Evolutionary conservation across 768 basidiomycete species (phyloP).

Genomic region (Rhodotorula sphaerocarpa): DNA sequence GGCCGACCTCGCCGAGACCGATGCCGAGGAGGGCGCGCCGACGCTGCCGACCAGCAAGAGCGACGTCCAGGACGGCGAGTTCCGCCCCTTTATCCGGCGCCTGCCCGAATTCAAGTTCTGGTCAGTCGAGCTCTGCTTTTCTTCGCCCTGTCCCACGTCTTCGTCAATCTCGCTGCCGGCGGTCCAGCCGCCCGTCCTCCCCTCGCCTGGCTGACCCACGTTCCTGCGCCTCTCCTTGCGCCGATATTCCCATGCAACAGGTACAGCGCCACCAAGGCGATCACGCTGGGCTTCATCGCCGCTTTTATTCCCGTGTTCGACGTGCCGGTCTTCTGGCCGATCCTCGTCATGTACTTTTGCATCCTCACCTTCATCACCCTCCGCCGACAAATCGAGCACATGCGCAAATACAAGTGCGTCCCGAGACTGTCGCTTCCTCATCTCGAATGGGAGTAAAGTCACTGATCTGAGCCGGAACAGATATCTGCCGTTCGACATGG

Average conservation of each 20-base stretch:
- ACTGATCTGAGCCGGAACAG: background rate
- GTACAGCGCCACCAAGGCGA: slow-evolving; percentile 84
- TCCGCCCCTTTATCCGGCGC: slow-evolving; percentile 89
- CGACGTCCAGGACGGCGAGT: slow-evolving; percentile 71
- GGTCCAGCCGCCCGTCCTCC: slow-evolving; percentile 5
- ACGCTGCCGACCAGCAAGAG: slow-evolving; percentile 44
- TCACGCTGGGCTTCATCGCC: slow-evolving; percentile 67
- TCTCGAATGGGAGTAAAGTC: background rate
- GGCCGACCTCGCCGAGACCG: slow-evolving; percentile 84
- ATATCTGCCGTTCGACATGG: slow-evolving; percentile 72
- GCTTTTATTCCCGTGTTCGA: slow-evolving; percentile 76
- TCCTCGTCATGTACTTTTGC: slow-evolving; percentile 93
- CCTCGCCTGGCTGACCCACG: background rate
- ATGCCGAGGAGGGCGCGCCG: slow-evolving; percentile 84
- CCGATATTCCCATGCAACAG: slow-evolving; percentile 44
- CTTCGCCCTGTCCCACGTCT: no score
- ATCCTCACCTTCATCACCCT: slow-evolving; percentile 90
- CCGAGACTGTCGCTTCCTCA: background rate
- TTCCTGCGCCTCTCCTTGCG: background rate
- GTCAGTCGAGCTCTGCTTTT: no score
- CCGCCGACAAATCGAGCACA: slow-evolving; percentile 90
- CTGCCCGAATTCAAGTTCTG: slow-evolving; percentile 97
- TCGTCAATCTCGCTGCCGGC: no score
- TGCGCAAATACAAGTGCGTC: slow-evolving; percentile 97
- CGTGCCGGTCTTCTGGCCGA: slow-evolving; percentile 98